Conservation (phyloP, 352 stramenopile species). For the Phytophthora tentaculata region DNA sequence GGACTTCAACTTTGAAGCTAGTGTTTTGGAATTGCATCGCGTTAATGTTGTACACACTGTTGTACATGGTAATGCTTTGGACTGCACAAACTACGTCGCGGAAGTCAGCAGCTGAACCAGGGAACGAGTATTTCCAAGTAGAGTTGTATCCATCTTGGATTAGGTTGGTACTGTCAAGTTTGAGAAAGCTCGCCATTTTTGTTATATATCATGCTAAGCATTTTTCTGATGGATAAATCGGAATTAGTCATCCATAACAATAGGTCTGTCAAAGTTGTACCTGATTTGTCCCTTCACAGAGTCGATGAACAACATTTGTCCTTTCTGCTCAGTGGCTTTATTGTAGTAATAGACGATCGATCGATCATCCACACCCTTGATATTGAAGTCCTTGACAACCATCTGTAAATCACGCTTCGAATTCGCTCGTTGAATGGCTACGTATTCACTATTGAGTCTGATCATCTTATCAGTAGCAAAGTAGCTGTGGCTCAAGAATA, state of each 20-base stretch:
- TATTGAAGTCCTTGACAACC: too few relatives aligned
- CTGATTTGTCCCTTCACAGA: constrained; percentile 16
- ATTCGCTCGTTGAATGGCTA: too few relatives aligned
- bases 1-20: not conserved
- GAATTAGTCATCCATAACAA: too few relatives aligned
- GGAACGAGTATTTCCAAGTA: too few relatives aligned
- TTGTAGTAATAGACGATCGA: constrained; percentile 15
- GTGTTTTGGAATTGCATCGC: not conserved
- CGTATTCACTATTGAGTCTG: too few relatives aligned
- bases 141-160: too few relatives aligned
- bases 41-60: not conserved
- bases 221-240: not conserved
- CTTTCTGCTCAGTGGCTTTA: constrained; percentile 8
- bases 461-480: not conserved
- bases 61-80: not conserved
- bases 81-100: too few relatives aligned
- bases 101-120: too few relatives aligned
- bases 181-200: too few relatives aligned
- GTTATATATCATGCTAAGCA: too few relatives aligned
- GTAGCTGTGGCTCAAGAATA: not conserved
- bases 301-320: constrained; percentile 16
- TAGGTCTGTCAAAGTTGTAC: constrained; percentile 5
- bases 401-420: too few relatives aligned
- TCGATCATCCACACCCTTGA: not conserved
- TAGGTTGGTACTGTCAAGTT: too few relatives aligned